Conservation (phyloP, 495 filamentous ascomycete species). For the Tuber indicum region DNA sequence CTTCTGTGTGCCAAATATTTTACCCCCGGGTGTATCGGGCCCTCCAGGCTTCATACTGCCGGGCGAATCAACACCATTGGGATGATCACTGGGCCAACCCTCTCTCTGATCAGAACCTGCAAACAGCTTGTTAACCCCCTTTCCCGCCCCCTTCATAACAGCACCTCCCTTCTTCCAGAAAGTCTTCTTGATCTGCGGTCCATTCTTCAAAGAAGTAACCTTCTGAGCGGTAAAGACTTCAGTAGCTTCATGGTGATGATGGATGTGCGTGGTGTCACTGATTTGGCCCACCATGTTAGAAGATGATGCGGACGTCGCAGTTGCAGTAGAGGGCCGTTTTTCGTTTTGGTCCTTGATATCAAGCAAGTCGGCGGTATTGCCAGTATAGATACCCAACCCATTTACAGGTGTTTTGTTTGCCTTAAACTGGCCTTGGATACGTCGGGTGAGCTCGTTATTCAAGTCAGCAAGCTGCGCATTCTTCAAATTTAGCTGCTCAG, state of each 20-base stretch:
- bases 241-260: conserved; percentile 49
- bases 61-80: conserved; percentile 35
- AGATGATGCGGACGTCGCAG: conserved; percentile 24
- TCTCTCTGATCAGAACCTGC: conserved; percentile 46
- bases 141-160: conserved; percentile 86
- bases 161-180: conserved; percentile 97
- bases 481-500: conserved; percentile 85
- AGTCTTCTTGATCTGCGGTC: conserved; percentile 57
- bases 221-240: conserved; percentile 75
- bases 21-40: conserved; percentile 43
- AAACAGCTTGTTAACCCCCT: conserved; percentile 64
- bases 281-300: conserved; percentile 20
- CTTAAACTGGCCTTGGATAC: conserved; percentile 90
- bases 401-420: conserved; percentile 59
- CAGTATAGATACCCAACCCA: conserved; percentile 76
- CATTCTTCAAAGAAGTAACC: conserved; percentile 52
- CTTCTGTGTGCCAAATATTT: conserved; percentile 39
- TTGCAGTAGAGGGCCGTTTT: conserved; percentile 30
- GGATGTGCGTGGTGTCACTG: conserved; percentile 17
- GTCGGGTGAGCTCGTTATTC: conserved; percentile 89
- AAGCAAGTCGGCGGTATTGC: conserved; percentile 33
- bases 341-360: conserved; percentile 32
- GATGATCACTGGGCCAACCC: conserved; percentile 50
- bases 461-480: conserved; percentile 88
- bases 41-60: conserved; percentile 26